These are phyloP conservation scores for Debaryomycetaceae sp. DNA, from an alignment of 1,139 yeast species.

Conservation along the genomic window DNA sequence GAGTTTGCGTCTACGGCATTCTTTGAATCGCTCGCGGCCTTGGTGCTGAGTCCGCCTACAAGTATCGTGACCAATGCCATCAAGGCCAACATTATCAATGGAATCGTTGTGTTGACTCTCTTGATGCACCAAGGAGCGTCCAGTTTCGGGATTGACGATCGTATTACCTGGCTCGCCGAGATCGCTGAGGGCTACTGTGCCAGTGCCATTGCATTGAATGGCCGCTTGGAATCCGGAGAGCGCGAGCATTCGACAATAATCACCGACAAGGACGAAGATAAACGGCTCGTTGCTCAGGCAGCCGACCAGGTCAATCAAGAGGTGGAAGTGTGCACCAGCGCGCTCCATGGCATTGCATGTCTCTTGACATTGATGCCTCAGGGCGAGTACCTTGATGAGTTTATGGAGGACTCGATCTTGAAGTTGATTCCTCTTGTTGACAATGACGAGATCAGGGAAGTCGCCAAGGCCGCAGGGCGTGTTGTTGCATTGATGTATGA, in stretches of 20 bases:
- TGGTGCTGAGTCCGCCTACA: constrained; percentile 23
- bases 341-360: constrained; percentile 39
- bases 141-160: constrained; percentile 39
- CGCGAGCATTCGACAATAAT: constrained; percentile 34
- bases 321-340: constrained; percentile 29
- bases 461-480: constrained; percentile 46
- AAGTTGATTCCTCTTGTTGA: constrained; percentile 32
- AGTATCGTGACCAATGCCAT: constrained; percentile 25
- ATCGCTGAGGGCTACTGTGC: constrained; percentile 33
- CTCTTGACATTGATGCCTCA: constrained; percentile 32
- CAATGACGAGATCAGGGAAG: constrained; percentile 29
- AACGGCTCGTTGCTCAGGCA: constrained; percentile 26
- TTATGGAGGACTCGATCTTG: constrained; percentile 24
- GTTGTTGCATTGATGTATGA: constrained; percentile 56
- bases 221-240: constrained; percentile 28
- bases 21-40: constrained; percentile 19
- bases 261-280: constrained; percentile 24
- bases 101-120: constrained; percentile 33
- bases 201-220: constrained; percentile 23
- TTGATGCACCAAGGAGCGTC: constrained; percentile 39
- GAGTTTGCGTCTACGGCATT: constrained; percentile 31
- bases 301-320: constrained; percentile 22
- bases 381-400: constrained; percentile 32
- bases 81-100: constrained; percentile 32
- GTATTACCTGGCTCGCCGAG: constrained; percentile 32